A percentile compares a stretch with the other conserved stretches of the same genome.
Conservation (phyloP, 208 protist species). For the Trichomonas vaginalis region DNA sequence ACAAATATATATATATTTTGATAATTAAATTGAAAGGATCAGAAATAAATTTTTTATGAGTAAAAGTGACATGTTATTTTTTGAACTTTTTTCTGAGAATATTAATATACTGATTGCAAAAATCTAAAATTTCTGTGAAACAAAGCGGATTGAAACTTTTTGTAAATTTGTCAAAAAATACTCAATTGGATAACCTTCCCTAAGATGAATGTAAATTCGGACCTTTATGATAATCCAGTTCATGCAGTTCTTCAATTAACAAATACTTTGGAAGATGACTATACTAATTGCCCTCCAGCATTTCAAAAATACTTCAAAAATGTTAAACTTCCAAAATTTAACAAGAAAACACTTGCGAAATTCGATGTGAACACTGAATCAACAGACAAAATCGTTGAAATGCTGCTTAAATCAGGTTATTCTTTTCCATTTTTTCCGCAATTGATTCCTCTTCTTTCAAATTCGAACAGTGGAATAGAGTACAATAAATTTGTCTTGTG, state of each 20-base stretch:
- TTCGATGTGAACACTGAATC: neutral
- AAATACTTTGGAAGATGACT: neutral
- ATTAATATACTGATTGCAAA: no score
- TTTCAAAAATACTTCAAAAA: neutral
- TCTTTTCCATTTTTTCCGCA: neutral
- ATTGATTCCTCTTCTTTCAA: neutral
- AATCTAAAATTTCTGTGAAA: no score
- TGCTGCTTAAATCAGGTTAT: neutral
- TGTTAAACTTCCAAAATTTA: neutral
- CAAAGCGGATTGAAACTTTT: no score
- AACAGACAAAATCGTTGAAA: neutral
- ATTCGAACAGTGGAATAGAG: neutral
- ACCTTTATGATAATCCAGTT: neutral
- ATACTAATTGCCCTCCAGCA: neutral
- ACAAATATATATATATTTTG: no score
- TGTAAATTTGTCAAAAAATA: no score
- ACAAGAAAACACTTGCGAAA: neutral
- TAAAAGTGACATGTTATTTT: no score
- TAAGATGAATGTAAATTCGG: neutral
- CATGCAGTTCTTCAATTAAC: neutral
- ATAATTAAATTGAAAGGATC: no score
- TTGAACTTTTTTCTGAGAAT: no score
- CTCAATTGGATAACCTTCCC: no score
- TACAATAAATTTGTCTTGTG: neutral
- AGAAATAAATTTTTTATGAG: no score